These are phyloP conservation scores for Fusarium begoniae DNA, from an alignment of 2,329 filamentous ascomycete genomes.

Conservation along the genomic window DNA sequence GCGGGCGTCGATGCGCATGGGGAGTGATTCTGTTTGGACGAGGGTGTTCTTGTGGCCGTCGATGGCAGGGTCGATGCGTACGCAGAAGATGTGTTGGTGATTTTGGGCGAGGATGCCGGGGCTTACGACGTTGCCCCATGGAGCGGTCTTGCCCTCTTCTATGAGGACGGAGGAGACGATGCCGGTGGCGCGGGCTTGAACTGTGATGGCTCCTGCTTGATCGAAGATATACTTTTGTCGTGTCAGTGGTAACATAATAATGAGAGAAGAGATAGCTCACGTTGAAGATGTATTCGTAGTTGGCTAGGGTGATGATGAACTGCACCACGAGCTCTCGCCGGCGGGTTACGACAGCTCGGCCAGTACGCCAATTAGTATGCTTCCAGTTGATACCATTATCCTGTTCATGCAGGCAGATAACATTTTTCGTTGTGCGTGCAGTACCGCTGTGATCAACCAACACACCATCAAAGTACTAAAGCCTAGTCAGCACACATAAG, in stretches of 20 bases:
- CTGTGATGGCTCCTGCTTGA: slow-evolving; percentile 66
- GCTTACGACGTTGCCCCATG: slow-evolving; percentile 69
- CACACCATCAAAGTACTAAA: slow-evolving; percentile 49
- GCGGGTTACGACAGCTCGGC: slow-evolving; percentile 67
- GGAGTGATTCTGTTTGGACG: slow-evolving; percentile 51
- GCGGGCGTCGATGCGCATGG: slow-evolving; percentile 53
- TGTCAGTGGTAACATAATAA: no score
- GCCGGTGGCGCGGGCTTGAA: slow-evolving; percentile 73
- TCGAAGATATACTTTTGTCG: slow-evolving; percentile 59
- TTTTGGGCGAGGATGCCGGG: slow-evolving; percentile 73
- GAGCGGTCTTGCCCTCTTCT: slow-evolving; percentile 60
- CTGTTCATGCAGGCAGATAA: slow-evolving; percentile 75
- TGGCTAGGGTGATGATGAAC: slow-evolving; percentile 73
- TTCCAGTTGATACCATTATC: slow-evolving; percentile 79
- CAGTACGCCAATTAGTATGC: slow-evolving; percentile 73
- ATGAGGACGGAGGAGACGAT: slow-evolving; percentile 70
- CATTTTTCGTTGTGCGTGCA: slow-evolving; percentile 57
- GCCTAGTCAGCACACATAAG: background rate
- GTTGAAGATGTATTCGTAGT: slow-evolving; percentile 72
- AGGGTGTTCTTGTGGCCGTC: slow-evolving; percentile 68
- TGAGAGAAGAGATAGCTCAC: background rate
- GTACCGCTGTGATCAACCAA: slow-evolving; percentile 36
- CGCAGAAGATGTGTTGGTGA: slow-evolving; percentile 75
- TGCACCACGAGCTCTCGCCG: slow-evolving; percentile 72
- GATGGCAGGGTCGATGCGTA: slow-evolving; percentile 72